These are phyloP conservation scores for Helicostylum pulchrum DNA, from an alignment of 192 early-diverging fungal species.

Conservation along the genomic window DNA sequence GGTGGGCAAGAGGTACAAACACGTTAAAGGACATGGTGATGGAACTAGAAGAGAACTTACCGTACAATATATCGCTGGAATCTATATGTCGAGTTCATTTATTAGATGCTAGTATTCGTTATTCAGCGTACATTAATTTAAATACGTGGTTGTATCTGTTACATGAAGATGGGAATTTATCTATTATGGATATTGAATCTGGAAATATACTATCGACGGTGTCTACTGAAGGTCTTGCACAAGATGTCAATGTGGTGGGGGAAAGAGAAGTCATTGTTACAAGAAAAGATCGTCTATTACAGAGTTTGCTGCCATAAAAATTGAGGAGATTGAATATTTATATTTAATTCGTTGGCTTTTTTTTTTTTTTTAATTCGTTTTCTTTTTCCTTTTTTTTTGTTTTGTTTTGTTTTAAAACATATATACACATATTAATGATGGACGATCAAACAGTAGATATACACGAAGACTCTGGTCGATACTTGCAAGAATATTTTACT, in stretches of 20 bases:
- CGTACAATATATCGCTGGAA: not conserved
- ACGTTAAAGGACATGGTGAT: slow-evolving; percentile 5
- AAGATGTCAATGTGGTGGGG: slow-evolving; percentile 27
- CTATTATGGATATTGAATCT: slow-evolving; percentile 25
- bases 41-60: not conserved
- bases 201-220: slow-evolving; percentile 11
- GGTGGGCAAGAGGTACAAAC: slow-evolving; percentile 19
- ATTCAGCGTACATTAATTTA: slow-evolving; percentile 25
- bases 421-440: slow-evolving; percentile 10
- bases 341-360: not conserved
- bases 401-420: not conserved
- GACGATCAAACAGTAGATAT: slow-evolving; percentile 15
- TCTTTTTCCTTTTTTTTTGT: not conserved
- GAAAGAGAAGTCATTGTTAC: slow-evolving; percentile 23
- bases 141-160: slow-evolving; percentile 17
- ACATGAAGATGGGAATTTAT: slow-evolving; percentile 20
- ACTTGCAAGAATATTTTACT: slow-evolving; percentile 33
- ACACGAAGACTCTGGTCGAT: slow-evolving; percentile 28
- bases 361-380: slow-evolving; percentile 2
- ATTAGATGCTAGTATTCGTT: slow-evolving; percentile 17
- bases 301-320: slow-evolving; percentile 20
- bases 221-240: slow-evolving; percentile 7
- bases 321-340: no score
- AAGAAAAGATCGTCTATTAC: slow-evolving; percentile 14
- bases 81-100: not conserved